Conservation (phyloP, 1,284 basidiomycete species). For the Cronartium quercuum region DNA sequence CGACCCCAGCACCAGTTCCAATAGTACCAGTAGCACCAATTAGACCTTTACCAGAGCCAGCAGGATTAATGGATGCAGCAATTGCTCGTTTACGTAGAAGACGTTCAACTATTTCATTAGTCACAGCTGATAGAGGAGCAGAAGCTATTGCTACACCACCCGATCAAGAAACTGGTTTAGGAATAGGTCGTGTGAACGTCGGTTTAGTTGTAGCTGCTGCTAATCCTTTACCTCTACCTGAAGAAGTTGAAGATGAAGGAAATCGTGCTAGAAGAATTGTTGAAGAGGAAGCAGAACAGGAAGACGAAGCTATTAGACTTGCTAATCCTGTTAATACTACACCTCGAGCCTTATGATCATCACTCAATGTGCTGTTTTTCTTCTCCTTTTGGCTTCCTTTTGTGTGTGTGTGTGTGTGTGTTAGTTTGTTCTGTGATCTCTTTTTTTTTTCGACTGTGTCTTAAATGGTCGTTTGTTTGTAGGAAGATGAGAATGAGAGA, state of each 20-base stretch:
- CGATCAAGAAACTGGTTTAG: constrained; percentile 15
- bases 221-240: neutral
- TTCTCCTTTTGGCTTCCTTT: too few relatives aligned
- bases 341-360: too few relatives aligned
- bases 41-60: neutral
- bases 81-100: constrained; percentile 20
- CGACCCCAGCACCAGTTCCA: neutral
- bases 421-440: too few relatives aligned
- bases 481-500: too few relatives aligned
- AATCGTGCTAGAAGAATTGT: constrained; percentile 26
- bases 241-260: constrained; percentile 18
- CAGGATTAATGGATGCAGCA: constrained; percentile 22
- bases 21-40: neutral
- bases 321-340: too few relatives aligned
- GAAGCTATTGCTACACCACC: constrained; percentile 25
- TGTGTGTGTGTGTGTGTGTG: too few relatives aligned
- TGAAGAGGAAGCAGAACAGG: neutral
- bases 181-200: neutral
- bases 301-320: neutral
- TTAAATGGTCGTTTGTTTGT: too few relatives aligned
- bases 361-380: too few relatives aligned
- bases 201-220: constrained; percentile 2
- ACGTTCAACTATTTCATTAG: neutral
- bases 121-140: neutral
- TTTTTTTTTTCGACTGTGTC: too few relatives aligned